phyloP scores from a whole-genome alignment of 2,329 filamentous ascomycete species.

The Escovopsis sp. region DNA sequence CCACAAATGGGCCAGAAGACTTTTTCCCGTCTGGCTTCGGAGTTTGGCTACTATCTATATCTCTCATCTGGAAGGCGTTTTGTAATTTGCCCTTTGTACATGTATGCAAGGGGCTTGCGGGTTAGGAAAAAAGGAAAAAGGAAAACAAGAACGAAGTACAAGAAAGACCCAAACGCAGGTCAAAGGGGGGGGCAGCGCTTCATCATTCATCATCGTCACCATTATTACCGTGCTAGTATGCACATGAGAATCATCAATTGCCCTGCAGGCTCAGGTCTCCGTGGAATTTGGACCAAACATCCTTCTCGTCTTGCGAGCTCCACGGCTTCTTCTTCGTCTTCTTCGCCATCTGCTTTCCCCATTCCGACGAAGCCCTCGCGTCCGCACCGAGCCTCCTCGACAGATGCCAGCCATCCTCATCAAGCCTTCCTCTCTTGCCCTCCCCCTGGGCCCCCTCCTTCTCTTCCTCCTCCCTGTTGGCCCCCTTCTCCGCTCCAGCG shows the following conservation, averaged over 20 bases:
- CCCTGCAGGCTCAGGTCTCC: conserved; percentile 39
- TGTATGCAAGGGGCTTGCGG: too few species aligned
- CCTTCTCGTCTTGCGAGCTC: conserved; percentile 10
- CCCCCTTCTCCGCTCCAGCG: not conserved
- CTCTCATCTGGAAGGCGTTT: conserved; percentile 5
- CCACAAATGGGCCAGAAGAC: not conserved
- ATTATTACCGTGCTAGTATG: too few species aligned
- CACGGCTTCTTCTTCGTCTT: conserved; percentile 9
- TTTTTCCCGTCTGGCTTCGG: not conserved
- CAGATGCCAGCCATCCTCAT: too few species aligned
- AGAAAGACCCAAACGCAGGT: too few species aligned
- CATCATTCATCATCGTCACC: not conserved
- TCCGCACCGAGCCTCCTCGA: too few species aligned
- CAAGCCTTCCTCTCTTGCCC: too few species aligned
- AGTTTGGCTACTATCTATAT: conserved; percentile 6
- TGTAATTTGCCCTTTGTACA: too few species aligned
- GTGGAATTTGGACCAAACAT: conserved; percentile 36
- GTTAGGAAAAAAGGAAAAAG: conserved; percentile 1
- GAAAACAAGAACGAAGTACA: not conserved
- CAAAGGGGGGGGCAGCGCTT: too few species aligned
- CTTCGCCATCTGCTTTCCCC: not conserved
- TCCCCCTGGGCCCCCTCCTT: too few species aligned
- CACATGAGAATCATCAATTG: conserved; percentile 9
- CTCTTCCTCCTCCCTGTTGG: too few species aligned
- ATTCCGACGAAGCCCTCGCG: too few species aligned